Evolutionary conservation across 140 eudicot genomes (phyloP).

Genomic region (Anethum foeniculum): DNA sequence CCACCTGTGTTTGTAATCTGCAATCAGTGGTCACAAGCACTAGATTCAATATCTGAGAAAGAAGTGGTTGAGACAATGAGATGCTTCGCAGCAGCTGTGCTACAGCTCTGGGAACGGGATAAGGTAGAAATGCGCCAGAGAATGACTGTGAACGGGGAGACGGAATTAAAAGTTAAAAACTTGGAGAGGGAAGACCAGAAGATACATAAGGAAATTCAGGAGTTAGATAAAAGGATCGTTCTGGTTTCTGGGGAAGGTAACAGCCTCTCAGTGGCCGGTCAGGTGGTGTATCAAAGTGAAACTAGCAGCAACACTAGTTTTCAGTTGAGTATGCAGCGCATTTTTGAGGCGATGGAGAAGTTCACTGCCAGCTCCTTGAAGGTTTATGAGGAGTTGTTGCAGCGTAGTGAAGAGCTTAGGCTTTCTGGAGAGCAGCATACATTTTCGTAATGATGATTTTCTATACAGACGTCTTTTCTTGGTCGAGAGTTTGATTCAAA

Average conservation of each 20-base stretch:
- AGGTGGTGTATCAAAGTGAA: constrained; percentile 79
- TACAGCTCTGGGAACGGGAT: constrained; percentile 77
- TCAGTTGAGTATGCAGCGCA: constrained; percentile 61
- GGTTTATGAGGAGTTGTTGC: constrained; percentile 76
- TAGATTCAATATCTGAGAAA: constrained; percentile 66
- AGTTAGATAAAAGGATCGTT: constrained; percentile 66
- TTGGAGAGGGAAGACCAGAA: constrained; percentile 75
- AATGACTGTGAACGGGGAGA: constrained; percentile 38
- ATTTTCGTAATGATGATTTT: constrained; percentile 13
- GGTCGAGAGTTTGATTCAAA: background rate
- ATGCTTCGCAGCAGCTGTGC: constrained; percentile 53
- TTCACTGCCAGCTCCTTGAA: constrained; percentile 50
- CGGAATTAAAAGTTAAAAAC: constrained; percentile 60
- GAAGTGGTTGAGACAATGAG: constrained; percentile 76
- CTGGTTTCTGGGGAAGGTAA: constrained; percentile 34
- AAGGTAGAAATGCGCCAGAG: constrained; percentile 60
- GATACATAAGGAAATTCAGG: constrained; percentile 73
- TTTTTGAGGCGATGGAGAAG: constrained; percentile 82
- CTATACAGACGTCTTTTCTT: background rate
- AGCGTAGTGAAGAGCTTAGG: constrained; percentile 65
- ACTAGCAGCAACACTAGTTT: constrained; percentile 63
- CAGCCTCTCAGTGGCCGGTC: constrained; percentile 36
- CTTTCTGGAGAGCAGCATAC: constrained; percentile 34
- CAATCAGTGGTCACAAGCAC: constrained; percentile 79
- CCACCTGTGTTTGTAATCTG: constrained; percentile 68